Conservation (phyloP, 2,329 filamentous ascomycete genomes). For the Ophiostoma angusticollis region DNA sequence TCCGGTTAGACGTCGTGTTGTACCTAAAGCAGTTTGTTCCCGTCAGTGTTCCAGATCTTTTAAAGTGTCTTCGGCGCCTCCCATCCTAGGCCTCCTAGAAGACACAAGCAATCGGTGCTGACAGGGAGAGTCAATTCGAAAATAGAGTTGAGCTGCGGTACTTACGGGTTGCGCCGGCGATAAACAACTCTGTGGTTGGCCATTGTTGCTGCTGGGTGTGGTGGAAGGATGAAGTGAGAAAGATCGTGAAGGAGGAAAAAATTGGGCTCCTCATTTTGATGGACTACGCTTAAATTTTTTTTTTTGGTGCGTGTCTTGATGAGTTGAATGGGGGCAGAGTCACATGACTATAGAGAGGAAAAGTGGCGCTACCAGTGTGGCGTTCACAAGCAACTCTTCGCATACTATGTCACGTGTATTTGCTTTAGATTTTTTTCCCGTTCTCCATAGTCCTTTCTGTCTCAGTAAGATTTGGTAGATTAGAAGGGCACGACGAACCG, state of each 20-base stretch:
- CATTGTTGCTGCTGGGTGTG: conserved; percentile 39
- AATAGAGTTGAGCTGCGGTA: conserved; percentile 17
- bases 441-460: too few species aligned
- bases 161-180: conserved; percentile 72
- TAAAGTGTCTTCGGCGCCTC: too few species aligned
- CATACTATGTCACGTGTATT: neutral
- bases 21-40: conserved; percentile 47
- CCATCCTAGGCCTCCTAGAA: too few species aligned
- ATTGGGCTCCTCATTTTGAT: conserved; percentile 4
- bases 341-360: conserved; percentile 11
- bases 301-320: conserved; percentile 13
- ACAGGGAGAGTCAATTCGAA: too few species aligned
- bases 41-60: conserved; percentile 3
- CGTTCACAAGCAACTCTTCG: too few species aligned
- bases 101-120: too few species aligned
- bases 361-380: too few species aligned
- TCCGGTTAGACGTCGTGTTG: conserved; percentile 97
- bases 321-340: conserved; percentile 5
- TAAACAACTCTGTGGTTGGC: conserved; percentile 49
- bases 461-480: too few species aligned
- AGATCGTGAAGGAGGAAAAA: conserved; percentile 5
- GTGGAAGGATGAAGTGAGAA: conserved; percentile 14
- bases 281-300: conserved; percentile 9
- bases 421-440: neutral
- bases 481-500: too few species aligned